Evolutionary conservation across 441 rosid species (phyloP).

Genomic region (Corymbia calophylla): DNA sequence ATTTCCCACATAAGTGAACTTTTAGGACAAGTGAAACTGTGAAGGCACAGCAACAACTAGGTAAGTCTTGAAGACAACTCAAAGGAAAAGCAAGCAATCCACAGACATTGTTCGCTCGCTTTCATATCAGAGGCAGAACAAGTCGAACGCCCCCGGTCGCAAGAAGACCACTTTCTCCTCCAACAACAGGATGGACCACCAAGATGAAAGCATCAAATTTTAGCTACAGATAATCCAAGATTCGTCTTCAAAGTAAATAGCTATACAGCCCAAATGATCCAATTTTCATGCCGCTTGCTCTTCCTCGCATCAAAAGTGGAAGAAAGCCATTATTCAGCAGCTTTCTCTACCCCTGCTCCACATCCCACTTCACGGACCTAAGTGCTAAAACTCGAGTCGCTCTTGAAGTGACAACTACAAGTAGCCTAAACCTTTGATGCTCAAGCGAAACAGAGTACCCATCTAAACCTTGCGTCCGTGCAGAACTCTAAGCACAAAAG

Average conservation of each 20-base stretch:
- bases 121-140: background rate
- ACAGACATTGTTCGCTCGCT: background rate
- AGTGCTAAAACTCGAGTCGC: background rate
- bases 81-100: background rate
- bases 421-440: background rate
- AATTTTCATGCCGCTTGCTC: background rate
- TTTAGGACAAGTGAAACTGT: background rate
- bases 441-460: background rate
- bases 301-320: background rate
- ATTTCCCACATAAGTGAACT: background rate
- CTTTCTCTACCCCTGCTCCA: background rate
- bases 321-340: background rate
- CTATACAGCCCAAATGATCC: background rate
- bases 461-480: background rate
- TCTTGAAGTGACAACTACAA: background rate
- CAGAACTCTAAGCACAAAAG: background rate
- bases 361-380: background rate
- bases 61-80: background rate
- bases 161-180: background rate
- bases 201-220: background rate
- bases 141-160: background rate
- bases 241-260: background rate
- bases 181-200: background rate
- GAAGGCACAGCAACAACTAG: background rate
- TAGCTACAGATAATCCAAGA: background rate